These are phyloP conservation scores for Pseudozyma thailandica DNA, from an alignment of 1,284 basidiomycete species.

Conservation along the genomic window DNA sequence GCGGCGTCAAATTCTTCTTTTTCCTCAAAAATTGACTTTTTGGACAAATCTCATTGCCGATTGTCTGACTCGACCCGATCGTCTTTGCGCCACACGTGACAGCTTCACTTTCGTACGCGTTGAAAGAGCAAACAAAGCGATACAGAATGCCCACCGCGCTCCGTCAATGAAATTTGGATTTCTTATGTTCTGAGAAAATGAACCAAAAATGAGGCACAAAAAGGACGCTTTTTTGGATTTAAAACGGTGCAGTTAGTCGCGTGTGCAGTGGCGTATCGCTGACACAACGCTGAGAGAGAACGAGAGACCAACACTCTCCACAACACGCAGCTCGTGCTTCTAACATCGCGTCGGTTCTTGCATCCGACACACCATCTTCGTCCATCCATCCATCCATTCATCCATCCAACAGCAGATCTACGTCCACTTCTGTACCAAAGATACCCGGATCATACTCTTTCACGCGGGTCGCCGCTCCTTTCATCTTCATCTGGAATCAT, in stretches of 20 bases:
- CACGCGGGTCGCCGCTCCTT: neutral
- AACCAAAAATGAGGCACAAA: conserved; percentile 10
- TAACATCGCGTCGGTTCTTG: neutral
- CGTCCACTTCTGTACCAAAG: neutral
- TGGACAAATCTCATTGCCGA: too few species aligned
- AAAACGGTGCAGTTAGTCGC: neutral
- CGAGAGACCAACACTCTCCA: too few species aligned
- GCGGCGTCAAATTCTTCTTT: too few species aligned
- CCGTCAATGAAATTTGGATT: neutral
- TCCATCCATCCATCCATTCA: neutral
- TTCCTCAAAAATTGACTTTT: too few species aligned
- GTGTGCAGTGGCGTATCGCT: too few species aligned
- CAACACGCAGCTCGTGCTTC: neutral
- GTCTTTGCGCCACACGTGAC: conserved; percentile 16
- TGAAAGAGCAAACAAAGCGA: too few species aligned
- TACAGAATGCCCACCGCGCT: too few species aligned
- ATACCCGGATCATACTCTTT: conserved; percentile 21
- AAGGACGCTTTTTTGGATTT: conserved; percentile 1
- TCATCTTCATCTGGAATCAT: neutral
- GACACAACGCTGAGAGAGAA: too few species aligned
- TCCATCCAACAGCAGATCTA: neutral
- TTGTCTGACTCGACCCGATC: neutral
- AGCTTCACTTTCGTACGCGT: conserved; percentile 12
- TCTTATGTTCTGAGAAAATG: neutral
- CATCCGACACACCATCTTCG: neutral